Evolutionary conservation across 2,329 filamentous ascomycete genomes (phyloP), one percentile per base, ranked within the genome.

Genomic region (Pseudocercospora musae): DNA sequence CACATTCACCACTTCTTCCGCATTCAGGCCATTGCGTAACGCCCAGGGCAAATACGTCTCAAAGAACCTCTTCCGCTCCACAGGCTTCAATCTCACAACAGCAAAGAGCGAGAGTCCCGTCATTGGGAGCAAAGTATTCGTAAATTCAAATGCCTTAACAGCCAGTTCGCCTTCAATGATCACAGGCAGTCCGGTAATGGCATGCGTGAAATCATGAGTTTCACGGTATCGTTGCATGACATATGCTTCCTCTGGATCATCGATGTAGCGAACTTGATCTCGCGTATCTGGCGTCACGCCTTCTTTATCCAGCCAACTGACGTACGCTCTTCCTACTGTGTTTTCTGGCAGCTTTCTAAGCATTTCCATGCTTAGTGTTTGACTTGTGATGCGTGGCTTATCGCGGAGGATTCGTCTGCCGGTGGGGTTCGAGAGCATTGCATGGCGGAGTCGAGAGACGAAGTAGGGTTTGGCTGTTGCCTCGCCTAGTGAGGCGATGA

Each of bases 221-320:
- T 99, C 95, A 65, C 95, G 88, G 78, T 99, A 99, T 58, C 95
- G 87, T 81, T 98, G 95, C 90, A 99, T 96, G 18, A 98, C 95
- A 79, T 98, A 99, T 37, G 95, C 95, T 75, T 93, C 96, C 78
- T 99, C 95, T 70, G 90, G 88, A 74, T 98, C 89, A 76, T 98
- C 93, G 65, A 99, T 92, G 79, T 96, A 98, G 57, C 90, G 87
- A 44, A 99, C 95, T 1, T 78, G 76, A 44, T 89, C 82, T 50
- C 95, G 87, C 6, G 94, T 96, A 76, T 99, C 95, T 0, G 95
- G 95, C 8, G 90, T 90, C 13, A 99, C 94, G 64, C 91, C 91
- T 77, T 99, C 95, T 50, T 90, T 86, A 77, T 97, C 92, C n/a
- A 98, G 84, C 94, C 95, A 99, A 58, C 82, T 84, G 8, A 88